Conservation (phyloP, 129 eudicot species). For the Daucus carota region DNA sequence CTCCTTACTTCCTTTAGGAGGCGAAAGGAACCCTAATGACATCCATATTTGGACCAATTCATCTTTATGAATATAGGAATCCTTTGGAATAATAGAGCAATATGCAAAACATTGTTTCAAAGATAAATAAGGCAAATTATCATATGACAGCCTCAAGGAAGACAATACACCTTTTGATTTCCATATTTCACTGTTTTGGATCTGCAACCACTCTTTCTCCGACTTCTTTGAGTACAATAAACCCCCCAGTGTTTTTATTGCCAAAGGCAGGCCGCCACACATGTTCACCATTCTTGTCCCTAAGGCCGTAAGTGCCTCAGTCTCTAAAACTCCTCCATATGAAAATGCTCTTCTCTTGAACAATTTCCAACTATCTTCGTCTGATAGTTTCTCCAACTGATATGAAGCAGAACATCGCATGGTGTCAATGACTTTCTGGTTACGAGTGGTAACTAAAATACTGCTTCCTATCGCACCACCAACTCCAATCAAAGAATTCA, state of each 20-base stretch:
- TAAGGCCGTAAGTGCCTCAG: too few relatives aligned
- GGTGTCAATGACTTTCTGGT: not conserved
- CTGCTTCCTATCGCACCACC: conserved; percentile 10
- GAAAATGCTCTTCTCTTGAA: conserved; percentile 2
- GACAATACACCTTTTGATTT: too few relatives aligned
- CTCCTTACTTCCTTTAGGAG: not conserved
- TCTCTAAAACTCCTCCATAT: too few relatives aligned
- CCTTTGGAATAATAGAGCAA: conserved; percentile 14
- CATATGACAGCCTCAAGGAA: too few relatives aligned
- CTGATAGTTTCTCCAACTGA: conserved; percentile 8
- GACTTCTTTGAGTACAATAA: not conserved
- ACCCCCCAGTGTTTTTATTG: not conserved
- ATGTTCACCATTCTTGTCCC: too few relatives aligned
- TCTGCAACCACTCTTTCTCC: conserved; percentile 9
- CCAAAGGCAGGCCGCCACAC: too few relatives aligned
- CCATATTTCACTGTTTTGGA: too few relatives aligned
- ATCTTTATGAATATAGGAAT: conserved; percentile 4
- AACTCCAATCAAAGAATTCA: conserved; percentile 6
- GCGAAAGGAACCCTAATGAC: conserved; percentile 22
- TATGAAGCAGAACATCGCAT: not conserved
- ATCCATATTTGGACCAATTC: conserved; percentile 23
- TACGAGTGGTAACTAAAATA: conserved; percentile 26
- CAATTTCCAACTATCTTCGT: conserved; percentile 18
- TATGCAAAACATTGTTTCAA: not conserved
- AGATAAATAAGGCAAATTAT: too few relatives aligned